These are phyloP conservation scores for Eimeria falciformis DNA, from an alignment of 169 alveolate species.

Conservation along the genomic window DNA sequence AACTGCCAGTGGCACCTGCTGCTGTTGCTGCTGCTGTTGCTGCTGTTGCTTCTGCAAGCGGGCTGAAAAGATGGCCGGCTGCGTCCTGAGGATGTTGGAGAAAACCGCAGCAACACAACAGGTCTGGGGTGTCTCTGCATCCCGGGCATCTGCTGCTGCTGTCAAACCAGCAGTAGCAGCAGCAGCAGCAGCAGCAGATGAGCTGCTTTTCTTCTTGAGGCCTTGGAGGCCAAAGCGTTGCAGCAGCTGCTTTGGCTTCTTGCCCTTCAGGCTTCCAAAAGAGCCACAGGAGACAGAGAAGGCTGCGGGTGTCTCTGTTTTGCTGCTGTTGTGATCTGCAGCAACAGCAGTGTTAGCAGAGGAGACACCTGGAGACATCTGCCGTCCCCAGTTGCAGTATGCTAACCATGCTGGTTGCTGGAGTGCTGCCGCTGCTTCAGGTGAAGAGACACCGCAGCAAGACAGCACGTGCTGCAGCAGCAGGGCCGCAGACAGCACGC, in stretches of 20 bases:
- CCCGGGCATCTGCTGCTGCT: constrained; percentile 5
- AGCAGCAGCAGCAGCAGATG: not conserved
- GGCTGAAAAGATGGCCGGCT: not conserved
- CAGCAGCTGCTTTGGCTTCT: constrained; percentile 52
- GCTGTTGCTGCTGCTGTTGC: constrained; percentile 29
- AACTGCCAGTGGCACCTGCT: constrained; percentile 8
- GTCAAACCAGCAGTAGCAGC: not conserved
- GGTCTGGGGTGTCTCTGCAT: constrained; percentile 6
- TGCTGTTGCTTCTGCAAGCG: not conserved
- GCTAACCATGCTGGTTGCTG: constrained; percentile 48
- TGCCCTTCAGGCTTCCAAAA: constrained; percentile 32
- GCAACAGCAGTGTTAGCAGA: not conserved
- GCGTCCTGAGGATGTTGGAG: constrained; percentile 4
- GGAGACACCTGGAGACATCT: constrained; percentile 2
- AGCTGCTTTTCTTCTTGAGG: constrained; percentile 8
- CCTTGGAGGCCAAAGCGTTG: constrained; percentile 54
- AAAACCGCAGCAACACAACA: constrained; percentile 50
- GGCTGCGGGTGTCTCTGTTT: not conserved
- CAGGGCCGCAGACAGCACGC: constrained; percentile 35
- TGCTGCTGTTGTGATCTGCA: not conserved
- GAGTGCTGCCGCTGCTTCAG: constrained; percentile 29
- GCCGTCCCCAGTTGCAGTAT: constrained; percentile 52
- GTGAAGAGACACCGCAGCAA: not conserved
- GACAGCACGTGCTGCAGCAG: constrained; percentile 48
- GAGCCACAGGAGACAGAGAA: not conserved